Conservation (phyloP, 805 yeast species). For the Barnettozyma sucrosica region DNA sequence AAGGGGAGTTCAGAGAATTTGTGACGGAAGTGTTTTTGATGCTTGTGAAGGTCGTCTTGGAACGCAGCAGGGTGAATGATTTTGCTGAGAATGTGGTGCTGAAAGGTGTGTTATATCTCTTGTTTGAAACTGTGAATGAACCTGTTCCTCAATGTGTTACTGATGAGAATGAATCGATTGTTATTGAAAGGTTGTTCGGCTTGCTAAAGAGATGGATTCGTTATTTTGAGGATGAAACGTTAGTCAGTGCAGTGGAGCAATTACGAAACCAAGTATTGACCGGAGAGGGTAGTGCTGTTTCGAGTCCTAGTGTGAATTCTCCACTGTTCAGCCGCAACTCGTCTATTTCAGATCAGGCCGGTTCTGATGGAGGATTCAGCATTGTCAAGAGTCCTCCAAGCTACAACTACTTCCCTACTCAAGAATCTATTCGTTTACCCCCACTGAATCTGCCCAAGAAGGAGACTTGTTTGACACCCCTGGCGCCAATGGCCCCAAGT, state of each 20-base stretch:
- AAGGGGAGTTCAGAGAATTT: conserved; percentile 2
- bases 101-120: conserved; percentile 10
- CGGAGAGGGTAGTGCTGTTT: neutral
- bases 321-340: conserved; percentile 6
- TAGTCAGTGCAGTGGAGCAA: neutral
- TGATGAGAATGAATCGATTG: neutral
- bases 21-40: conserved; percentile 9
- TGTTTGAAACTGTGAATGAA: conserved; percentile 6
- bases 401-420: neutral
- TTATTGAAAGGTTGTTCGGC: conserved; percentile 5
- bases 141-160: neutral
- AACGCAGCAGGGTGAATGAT: neutral
- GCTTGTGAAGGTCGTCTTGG: conserved; percentile 6
- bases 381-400: conserved; percentile 6
- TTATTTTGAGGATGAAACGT: conserved; percentile 1
- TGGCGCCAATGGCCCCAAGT: neutral
- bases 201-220: conserved; percentile 6
- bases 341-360: conserved; percentile 2
- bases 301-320: neutral
- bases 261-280: neutral
- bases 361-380: neutral
- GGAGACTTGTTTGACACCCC: neutral
- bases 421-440: neutral
- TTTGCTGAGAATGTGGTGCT: conserved; percentile 9
- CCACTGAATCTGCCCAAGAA: neutral